phyloP scores from a whole-genome alignment of 495 filamentous ascomycete species.

The Aspergillus ellipticus region DNA sequence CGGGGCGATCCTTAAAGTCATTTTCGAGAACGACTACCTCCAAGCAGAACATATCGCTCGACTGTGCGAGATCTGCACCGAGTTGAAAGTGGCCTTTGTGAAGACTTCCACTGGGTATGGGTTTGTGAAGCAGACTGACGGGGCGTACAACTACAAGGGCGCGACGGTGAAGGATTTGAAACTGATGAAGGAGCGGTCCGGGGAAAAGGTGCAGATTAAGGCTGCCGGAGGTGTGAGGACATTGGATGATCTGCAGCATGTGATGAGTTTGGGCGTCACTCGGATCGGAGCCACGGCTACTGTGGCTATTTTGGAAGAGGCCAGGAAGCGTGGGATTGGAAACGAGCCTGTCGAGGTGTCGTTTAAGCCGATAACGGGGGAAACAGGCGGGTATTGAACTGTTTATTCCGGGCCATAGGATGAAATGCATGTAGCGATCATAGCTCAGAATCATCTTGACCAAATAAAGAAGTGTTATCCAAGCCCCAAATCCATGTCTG shows the following conservation, averaged over 20 bases:
- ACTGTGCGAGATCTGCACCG: too few relatives aligned
- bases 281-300: conserved; percentile 55
- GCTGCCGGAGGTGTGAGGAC: conserved; percentile 51
- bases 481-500: conserved; percentile 16
- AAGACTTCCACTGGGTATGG: too few relatives aligned
- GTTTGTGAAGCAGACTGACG: conserved; percentile 50
- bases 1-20: too few relatives aligned
- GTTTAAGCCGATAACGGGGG: conserved; percentile 28
- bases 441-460: background rate
- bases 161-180: conserved; percentile 47
- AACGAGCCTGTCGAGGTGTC: conserved; percentile 24
- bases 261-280: conserved; percentile 33
- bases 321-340: conserved; percentile 46
- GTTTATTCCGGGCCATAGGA: background rate
- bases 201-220: conserved; percentile 49
- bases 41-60: too few relatives aligned
- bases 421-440: background rate
- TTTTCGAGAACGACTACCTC: too few relatives aligned
- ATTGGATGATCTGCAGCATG: conserved; percentile 32
- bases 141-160: conserved; percentile 48
- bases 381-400: conserved; percentile 19
- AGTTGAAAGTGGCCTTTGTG: too few relatives aligned
- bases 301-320: conserved; percentile 51
- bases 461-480: background rate
- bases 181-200: conserved; percentile 49